Evolutionary conservation across 2,329 filamentous ascomycete species (phyloP).

Genomic region (Epichloe baconii): DNA sequence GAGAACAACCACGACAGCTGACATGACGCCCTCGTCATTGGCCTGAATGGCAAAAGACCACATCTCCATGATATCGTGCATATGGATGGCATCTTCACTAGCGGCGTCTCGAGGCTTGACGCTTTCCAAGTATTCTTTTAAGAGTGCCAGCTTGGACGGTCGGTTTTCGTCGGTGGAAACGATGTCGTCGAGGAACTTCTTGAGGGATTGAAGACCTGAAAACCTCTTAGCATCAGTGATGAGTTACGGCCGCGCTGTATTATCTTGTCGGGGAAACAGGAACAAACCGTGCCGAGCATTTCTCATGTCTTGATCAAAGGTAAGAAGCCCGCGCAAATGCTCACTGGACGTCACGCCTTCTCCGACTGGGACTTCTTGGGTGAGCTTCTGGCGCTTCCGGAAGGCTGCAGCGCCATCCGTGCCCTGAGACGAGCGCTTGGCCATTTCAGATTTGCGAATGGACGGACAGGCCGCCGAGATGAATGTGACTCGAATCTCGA

Average conservation of each 20-base stretch:
- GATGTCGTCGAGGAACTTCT: constrained; percentile 56
- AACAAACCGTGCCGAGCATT: constrained; percentile 51
- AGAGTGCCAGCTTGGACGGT: constrained; percentile 37
- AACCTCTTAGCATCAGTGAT: neutral
- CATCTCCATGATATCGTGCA: constrained; percentile 71
- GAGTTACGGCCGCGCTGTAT: too few relatives aligned
- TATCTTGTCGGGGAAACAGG: neutral
- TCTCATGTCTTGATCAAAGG: constrained; percentile 57
- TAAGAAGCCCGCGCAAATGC: constrained; percentile 55
- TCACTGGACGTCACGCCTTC: constrained; percentile 50
- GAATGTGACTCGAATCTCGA: neutral
- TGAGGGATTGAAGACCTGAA: constrained; percentile 54
- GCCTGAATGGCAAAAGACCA: constrained; percentile 75
- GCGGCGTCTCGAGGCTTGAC: constrained; percentile 33
- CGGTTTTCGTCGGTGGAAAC: constrained; percentile 32
- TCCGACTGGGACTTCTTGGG: constrained; percentile 42
- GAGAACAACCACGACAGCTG: constrained; percentile 66
- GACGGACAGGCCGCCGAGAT: neutral
- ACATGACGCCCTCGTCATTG: constrained; percentile 70
- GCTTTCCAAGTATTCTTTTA: constrained; percentile 55
- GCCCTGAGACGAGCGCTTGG: constrained; percentile 29
- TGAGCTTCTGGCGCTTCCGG: constrained; percentile 42
- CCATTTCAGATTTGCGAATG: constrained; percentile 21
- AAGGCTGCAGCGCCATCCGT: constrained; percentile 27
- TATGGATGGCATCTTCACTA: constrained; percentile 41